These are phyloP conservation scores for Ascochyta clinopodiicola DNA, from an alignment of 2,329 filamentous ascomycete genomes.

Conservation along the genomic window DNA sequence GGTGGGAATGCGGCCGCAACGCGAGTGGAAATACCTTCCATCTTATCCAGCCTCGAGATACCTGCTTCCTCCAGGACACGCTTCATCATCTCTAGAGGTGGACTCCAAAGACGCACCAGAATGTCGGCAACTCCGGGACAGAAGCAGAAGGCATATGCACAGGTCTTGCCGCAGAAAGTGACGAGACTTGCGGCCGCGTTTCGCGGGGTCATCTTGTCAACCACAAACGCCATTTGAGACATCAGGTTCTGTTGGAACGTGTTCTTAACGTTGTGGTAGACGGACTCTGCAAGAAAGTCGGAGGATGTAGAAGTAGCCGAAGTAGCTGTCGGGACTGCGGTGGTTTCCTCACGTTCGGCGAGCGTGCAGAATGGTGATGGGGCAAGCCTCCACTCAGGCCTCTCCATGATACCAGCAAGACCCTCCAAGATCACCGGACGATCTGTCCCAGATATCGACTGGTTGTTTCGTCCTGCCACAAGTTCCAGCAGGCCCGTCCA, in stretches of 20 bases:
- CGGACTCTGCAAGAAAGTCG: constrained; percentile 75
- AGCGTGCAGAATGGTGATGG: constrained; percentile 72
- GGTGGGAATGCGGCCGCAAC: constrained; percentile 75
- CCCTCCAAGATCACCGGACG: constrained; percentile 80
- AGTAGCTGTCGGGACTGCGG: constrained; percentile 57
- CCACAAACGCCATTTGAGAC: constrained; percentile 83
- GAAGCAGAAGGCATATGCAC: constrained; percentile 92
- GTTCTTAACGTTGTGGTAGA: constrained; percentile 86
- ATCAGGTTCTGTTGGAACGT: constrained; percentile 84
- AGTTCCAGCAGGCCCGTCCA: constrained; percentile 84
- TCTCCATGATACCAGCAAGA: constrained; percentile 81
- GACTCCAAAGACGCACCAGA: constrained; percentile 79
- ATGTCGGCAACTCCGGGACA: constrained; percentile 86
- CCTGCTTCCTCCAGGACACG: constrained; percentile 74
- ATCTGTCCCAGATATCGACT: constrained; percentile 83
- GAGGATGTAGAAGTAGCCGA: constrained; percentile 67
- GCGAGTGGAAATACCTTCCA: constrained; percentile 61
- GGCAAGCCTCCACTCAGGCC: constrained; percentile 82
- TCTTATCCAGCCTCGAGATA: constrained; percentile 61
- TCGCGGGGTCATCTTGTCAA: constrained; percentile 84
- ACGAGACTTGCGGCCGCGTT: constrained; percentile 71
- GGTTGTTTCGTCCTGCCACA: constrained; percentile 75
- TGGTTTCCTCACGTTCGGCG: constrained; percentile 58
- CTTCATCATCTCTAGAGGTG: constrained; percentile 71
- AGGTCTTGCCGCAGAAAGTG: constrained; percentile 87